Evolutionary conservation across 805 yeast genomes (phyloP), one percentile per base, ranked within the genome.

Genomic region (Kuraishia hungarica): DNA sequence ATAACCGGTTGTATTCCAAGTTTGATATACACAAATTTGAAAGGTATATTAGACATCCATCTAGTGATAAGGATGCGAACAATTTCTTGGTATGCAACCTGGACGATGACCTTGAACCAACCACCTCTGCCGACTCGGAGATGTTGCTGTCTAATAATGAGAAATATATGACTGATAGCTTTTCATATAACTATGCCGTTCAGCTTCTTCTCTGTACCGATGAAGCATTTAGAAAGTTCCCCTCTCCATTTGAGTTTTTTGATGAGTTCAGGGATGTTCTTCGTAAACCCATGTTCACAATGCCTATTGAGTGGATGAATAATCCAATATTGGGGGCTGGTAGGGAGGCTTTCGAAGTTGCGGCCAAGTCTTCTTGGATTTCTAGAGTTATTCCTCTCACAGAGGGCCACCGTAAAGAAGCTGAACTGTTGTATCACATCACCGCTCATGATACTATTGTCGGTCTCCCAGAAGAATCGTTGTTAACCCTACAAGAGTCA

Each of bases 261-360:
- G 61, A 61, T 35, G 67, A 62, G 10, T 58, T 66, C 51, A 61
- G 64, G 51, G 65, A 64, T 13, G 59, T 63, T 24, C 55, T 76
- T 23, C 64, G 64, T 20, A 59, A 63, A 1, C 78, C 76, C 15
- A 55, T 76, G 2, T 73, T 69, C 57, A 62, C 67, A 4, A 57
- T 62, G 48, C 62, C 64, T 0, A 62, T 62, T 2, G 67, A 66
- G 43, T 74, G 76, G 76, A 69, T 73, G 72, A 74, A 72, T 53
- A 70, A 74, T 54, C 78, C 78, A 0, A 69, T 74, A 3, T 60
- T 71, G 55, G 78, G 78, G 2, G 70, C 76, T 19, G 68, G 76
- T 1, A 57, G 66, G 5, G 69, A 69, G 15, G 67, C 68, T 19
- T 71, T 72, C 57, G 77, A 73, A 53, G 56, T 72, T 17, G 59